Evolutionary conservation across 148 eudicot genomes (phyloP).

Genomic region (Arctostaphylos glauca): DNA sequence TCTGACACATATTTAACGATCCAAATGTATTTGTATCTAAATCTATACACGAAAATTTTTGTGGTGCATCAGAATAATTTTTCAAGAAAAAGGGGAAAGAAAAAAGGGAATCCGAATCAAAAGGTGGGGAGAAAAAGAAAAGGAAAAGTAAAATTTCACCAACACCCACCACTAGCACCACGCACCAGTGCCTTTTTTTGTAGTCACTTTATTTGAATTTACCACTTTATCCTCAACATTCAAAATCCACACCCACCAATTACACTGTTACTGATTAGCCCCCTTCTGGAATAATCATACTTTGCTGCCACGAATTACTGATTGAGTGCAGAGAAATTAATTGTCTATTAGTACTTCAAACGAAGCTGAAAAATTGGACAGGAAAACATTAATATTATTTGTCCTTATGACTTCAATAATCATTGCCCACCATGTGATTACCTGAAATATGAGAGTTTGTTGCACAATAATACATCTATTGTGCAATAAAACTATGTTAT

Average conservation of each 20-base stretch:
- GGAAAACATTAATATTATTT: background rate
- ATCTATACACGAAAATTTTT: too few relatives aligned
- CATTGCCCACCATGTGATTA: too few relatives aligned
- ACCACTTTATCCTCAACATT: conserved; percentile 14
- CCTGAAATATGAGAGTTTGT: too few relatives aligned
- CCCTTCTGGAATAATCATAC: background rate
- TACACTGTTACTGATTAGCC: background rate
- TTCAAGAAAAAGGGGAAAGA: too few relatives aligned
- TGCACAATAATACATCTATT: too few relatives aligned
- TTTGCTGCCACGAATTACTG: background rate
- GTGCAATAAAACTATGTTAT: too few relatives aligned
- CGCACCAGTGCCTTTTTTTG: conserved; percentile 6
- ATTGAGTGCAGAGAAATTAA: background rate
- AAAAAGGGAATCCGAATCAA: conserved; percentile 16
- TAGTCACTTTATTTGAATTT: background rate
- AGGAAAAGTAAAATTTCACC: background rate
- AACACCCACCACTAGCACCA: background rate
- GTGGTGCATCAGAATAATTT: too few relatives aligned
- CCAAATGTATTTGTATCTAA: too few relatives aligned
- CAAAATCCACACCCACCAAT: background rate
- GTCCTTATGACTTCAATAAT: background rate
- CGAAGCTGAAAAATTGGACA: background rate
- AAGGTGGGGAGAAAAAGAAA: background rate
- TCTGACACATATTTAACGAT: too few relatives aligned
- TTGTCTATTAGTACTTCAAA: too few relatives aligned